These are phyloP conservation scores for Boechera retrofracta DNA, from an alignment of 345 rosid genomes.

Conservation along the genomic window DNA sequence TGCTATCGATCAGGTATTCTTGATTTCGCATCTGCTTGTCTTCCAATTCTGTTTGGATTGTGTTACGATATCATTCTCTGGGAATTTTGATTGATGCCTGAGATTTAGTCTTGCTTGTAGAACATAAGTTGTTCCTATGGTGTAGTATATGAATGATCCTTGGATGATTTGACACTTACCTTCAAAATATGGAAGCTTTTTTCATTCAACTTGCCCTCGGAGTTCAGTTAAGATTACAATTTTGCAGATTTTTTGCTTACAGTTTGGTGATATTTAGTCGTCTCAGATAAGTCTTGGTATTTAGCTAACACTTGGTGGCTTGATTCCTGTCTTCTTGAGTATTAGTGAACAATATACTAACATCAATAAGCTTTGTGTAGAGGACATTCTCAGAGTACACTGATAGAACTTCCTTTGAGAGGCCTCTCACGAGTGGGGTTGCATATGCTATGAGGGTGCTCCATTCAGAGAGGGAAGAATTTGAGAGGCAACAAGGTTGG, in stretches of 20 bases:
- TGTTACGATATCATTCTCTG: background rate
- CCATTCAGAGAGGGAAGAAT: slow-evolving; percentile 85
- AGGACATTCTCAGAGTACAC: slow-evolving; percentile 90
- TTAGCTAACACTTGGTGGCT: background rate
- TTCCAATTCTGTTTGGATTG: background rate
- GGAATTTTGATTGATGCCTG: background rate
- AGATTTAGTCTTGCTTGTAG: slow-evolving; percentile 3
- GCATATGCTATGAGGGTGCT: slow-evolving; percentile 96
- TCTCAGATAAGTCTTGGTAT: background rate
- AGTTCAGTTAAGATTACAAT: background rate
- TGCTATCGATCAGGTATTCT: slow-evolving; percentile 87
- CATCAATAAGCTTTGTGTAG: slow-evolving; percentile 51
- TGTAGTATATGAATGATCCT: slow-evolving; percentile 7
- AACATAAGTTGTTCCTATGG: background rate
- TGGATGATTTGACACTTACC: background rate
- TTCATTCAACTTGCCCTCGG: background rate
- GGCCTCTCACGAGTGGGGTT: slow-evolving; percentile 98
- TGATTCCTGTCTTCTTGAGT: background rate
- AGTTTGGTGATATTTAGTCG: background rate
- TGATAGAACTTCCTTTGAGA: slow-evolving; percentile 93
- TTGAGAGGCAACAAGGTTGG: slow-evolving; percentile 96
- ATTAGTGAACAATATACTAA: slow-evolving; percentile 40
- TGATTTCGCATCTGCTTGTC: background rate
- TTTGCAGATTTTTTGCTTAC: slow-evolving; percentile 4
- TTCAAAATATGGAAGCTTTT: background rate